Evolutionary conservation across 768 basidiomycete species (phyloP).

Genomic region (Naganishia friedmannii): DNA sequence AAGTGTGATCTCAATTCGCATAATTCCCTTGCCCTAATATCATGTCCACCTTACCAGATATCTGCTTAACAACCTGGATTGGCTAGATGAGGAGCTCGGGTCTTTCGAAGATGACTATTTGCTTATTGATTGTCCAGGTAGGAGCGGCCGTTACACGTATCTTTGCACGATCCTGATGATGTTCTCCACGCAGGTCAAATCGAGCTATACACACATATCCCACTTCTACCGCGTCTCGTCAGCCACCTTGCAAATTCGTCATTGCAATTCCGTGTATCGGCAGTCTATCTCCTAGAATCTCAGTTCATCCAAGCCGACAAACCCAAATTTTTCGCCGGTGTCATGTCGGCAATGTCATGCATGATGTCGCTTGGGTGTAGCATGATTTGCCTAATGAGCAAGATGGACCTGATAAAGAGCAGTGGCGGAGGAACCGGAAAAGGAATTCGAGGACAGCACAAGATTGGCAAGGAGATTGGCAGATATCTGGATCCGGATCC

Average conservation of each 20-base stretch:
- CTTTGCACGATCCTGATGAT: not conserved
- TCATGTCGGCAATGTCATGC: constrained; percentile 95
- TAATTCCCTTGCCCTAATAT: not conserved
- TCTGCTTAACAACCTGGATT: constrained; percentile 93
- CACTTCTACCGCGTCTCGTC: constrained; percentile 88
- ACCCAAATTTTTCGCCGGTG: constrained; percentile 97
- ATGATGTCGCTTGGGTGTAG: constrained; percentile 98
- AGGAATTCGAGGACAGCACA: constrained; percentile 68
- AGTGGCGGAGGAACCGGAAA: constrained; percentile 51
- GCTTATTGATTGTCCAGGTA: constrained; percentile 53
- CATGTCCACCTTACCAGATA: constrained; percentile 61
- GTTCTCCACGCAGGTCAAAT: constrained; percentile 73
- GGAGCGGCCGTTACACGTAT: not conserved
- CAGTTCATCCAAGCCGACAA: constrained; percentile 97
- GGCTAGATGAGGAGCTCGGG: constrained; percentile 94
- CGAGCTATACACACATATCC: constrained; percentile 97
- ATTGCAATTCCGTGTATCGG: constrained; percentile 80
- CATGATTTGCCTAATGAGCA: constrained; percentile 97
- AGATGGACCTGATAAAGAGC: constrained; percentile 88
- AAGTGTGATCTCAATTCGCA: constrained; percentile 54
- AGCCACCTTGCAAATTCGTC: constrained; percentile 59
- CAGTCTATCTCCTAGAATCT: constrained; percentile 88
- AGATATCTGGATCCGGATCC: constrained; percentile 92
- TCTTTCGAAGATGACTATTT: constrained; percentile 92
- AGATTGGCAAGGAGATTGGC: constrained; percentile 40